Conservation (phyloP, 2,329 filamentous ascomycete species). For the Fusarium sp. region DNA sequence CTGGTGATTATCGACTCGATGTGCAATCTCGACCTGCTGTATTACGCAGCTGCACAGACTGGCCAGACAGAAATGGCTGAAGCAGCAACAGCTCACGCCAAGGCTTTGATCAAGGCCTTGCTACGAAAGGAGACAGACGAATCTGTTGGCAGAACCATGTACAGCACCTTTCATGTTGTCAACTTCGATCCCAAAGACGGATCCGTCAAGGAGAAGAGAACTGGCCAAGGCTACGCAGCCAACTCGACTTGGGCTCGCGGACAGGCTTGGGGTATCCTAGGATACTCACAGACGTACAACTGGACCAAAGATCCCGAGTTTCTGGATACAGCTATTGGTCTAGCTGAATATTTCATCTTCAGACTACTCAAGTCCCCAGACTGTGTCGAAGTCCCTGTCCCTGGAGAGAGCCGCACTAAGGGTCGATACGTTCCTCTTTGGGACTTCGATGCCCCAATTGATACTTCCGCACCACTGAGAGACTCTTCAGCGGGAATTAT, state of each 20-base stretch:
- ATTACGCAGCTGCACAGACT: slow-evolving; percentile 49
- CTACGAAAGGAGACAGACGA: slow-evolving; percentile 50
- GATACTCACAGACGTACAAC: slow-evolving; percentile 60
- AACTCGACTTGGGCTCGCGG: slow-evolving; percentile 62
- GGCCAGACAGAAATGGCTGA: slow-evolving; percentile 41
- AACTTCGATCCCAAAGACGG: slow-evolving; percentile 60
- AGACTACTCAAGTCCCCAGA: slow-evolving; percentile 50
- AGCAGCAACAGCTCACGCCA: slow-evolving; percentile 53
- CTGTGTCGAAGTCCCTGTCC: slow-evolving; percentile 40
- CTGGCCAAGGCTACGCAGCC: slow-evolving; percentile 59
- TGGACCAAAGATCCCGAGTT: slow-evolving; percentile 59
- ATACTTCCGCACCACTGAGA: slow-evolving; percentile 44
- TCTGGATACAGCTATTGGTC: slow-evolving; percentile 55
- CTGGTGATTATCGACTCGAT: slow-evolving; percentile 57
- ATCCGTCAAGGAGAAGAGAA: slow-evolving; percentile 55
- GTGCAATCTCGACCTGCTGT: slow-evolving; percentile 53
- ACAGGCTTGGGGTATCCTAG: slow-evolving; percentile 63
- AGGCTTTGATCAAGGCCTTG: slow-evolving; percentile 52
- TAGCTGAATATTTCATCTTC: slow-evolving; percentile 61
- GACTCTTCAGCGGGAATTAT: slow-evolving; percentile 54
- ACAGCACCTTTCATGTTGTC: slow-evolving; percentile 58
- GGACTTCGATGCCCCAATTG: slow-evolving; percentile 61
- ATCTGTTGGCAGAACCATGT: slow-evolving; percentile 35
- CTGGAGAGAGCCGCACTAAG: slow-evolving; percentile 1
- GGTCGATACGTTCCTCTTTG: slow-evolving; percentile 48